A percentile compares a stretch with the other conserved stretches of the same genome.
phyloP scores from a whole-genome alignment of 2,329 filamentous ascomycete species.

The Pestalotiopsis fici region DNA sequence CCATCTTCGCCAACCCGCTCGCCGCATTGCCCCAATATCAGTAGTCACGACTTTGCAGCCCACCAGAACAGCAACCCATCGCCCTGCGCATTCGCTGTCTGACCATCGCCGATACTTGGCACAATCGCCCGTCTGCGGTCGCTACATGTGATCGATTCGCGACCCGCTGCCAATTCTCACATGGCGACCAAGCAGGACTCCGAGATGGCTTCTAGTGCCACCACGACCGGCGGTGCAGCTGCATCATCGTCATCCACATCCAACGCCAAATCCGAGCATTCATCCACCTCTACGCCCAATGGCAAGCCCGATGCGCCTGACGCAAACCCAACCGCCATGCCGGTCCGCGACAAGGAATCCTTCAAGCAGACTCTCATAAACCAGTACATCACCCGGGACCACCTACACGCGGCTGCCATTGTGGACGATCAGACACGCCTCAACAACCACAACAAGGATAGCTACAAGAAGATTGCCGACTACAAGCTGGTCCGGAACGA shows the following conservation, averaged over 20 bases:
- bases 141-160: constrained; percentile 19
- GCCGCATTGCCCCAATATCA: background rate
- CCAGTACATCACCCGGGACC: constrained; percentile 55
- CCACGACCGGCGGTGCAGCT: constrained; percentile 19
- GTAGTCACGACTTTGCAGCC: background rate
- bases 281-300: constrained; percentile 30
- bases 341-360: constrained; percentile 55
- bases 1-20: background rate
- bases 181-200: constrained; percentile 32
- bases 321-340: constrained; percentile 25
- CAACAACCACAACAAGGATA: constrained; percentile 60
- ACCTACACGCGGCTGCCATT: constrained; percentile 54
- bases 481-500: constrained; percentile 63
- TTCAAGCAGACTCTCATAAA: constrained; percentile 56
- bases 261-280: constrained; percentile 24
- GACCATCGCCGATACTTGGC: background rate
- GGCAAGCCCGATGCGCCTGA: constrained; percentile 31
- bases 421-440: constrained; percentile 52
- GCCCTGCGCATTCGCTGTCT: background rate
- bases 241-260: constrained; percentile 21
- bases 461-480: constrained; percentile 68
- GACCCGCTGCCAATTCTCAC: constrained; percentile 6
- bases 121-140: background rate
- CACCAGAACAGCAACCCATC: background rate
- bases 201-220: constrained; percentile 20